Evolutionary conservation across 768 basidiomycete species (phyloP).

Genomic region (Termitomyces sp.): DNA sequence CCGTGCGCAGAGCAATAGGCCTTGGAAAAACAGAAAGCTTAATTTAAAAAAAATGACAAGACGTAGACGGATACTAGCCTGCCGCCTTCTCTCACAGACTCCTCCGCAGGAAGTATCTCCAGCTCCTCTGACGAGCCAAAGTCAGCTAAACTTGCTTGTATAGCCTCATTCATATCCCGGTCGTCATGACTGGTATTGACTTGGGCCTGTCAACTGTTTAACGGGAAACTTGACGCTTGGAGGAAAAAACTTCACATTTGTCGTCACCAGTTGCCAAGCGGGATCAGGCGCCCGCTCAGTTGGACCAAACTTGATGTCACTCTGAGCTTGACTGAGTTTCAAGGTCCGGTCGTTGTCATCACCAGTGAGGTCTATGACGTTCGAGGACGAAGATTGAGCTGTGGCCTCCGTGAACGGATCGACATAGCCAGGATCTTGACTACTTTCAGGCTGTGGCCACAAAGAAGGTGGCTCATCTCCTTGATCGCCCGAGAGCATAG

Average conservation of each 20-base stretch:
- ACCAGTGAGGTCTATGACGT: conserved; percentile 55
- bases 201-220: conserved; percentile 22
- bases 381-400: conserved; percentile 16
- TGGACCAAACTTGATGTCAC: conserved; percentile 45
- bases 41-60: background rate
- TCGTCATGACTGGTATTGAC: conserved; percentile 44
- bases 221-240: background rate
- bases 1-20: conserved; percentile 67
- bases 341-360: conserved; percentile 55
- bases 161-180: conserved; percentile 60
- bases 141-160: conserved; percentile 63
- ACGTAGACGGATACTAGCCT: conserved; percentile 29
- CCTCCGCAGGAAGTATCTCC: conserved; percentile 46
- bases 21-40: conserved; percentile 27
- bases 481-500: conserved; percentile 46
- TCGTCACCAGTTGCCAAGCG: conserved; percentile 65
- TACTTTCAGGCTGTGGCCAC: conserved; percentile 17
- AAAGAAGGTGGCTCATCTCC: conserved; percentile 22
- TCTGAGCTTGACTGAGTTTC: conserved; percentile 43
- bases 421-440: conserved; percentile 14
- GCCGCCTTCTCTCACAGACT: conserved; percentile 48
- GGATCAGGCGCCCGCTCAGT: conserved; percentile 58
- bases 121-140: conserved; percentile 40
- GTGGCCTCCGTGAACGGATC: conserved; percentile 8
- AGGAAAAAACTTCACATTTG: conserved; percentile 41